Base-by-base conservation (phyloP, 352 stramenopile species). In the Phytophthora foliorum region DNA sequence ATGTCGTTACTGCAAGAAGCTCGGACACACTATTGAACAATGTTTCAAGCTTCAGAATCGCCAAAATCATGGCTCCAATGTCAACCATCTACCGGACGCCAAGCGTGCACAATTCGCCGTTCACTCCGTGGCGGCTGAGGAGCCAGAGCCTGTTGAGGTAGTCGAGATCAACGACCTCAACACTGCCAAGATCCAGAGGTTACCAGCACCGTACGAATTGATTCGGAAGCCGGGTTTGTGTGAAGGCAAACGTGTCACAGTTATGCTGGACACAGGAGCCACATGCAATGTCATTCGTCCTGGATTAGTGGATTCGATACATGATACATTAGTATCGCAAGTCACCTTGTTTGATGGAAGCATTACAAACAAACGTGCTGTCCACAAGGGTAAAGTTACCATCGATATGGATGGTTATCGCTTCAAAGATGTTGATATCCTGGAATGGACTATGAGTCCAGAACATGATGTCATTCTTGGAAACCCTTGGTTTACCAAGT, bases 401-500 rank as follows among this genome's bases (percentile, higher is more conserved):
- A 38, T 38, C 32, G 32, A 38, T 17, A 38, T 38, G 32, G 32
- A 38, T 38, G 32, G 44, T n/a, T 59, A 51, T 22, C 52, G 52
- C 27, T 59, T 59, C 14, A 38, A 22, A 13, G 34, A 66, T 5
- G 8, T 54, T 7, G 46, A 66, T 11, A 48, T 58, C 27, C 57
- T 65, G 58, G 58, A 66, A 58, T 66, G 48, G 48, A 36, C 46
- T 21, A 21, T 66, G 36, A 36, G 36, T 16, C 52, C 32, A 17
- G 36, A 24, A 42, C 53, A 70, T 60, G 55, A 72, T 52, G 49
- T 58, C 22, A 67, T 72, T 19, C 38, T 66, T 7, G 63, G 56
- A 52, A 65, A 66, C 53, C 56, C 50, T 22, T 57, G 49, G 49
- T 72, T 72, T 49, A 63, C 39, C 5, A 45, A 62, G 39, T 67